Evolutionary conservation across 2,329 filamentous ascomycete species (phyloP).

Genomic region (Madurella mycetomatis): DNA sequence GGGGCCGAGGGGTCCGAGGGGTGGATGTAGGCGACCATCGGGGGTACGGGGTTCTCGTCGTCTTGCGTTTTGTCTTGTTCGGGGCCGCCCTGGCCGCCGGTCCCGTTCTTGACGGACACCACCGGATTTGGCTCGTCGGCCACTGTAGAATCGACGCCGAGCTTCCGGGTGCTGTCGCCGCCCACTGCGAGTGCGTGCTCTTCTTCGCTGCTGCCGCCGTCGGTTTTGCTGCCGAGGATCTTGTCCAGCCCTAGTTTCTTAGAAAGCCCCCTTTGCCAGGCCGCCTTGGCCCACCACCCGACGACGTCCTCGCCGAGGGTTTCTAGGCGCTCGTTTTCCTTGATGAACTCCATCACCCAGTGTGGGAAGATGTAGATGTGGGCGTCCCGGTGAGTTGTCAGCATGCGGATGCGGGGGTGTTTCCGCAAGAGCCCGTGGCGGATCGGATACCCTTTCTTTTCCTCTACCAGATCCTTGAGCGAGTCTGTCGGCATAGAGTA

Average conservation of each 20-base stretch:
- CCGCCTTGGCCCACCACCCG: conserved; percentile 92
- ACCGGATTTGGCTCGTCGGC: conserved; percentile 12
- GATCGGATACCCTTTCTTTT: conserved; percentile 67
- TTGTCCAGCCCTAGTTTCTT: conserved; percentile 71
- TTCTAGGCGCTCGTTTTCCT: conserved; percentile 74
- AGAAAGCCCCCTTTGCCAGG: conserved; percentile 78
- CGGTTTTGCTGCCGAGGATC: conserved; percentile 46
- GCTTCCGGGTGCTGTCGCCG: background rate
- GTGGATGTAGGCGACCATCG: conserved; percentile 79
- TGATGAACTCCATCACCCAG: conserved; percentile 84
- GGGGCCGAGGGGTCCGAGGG: conserved; percentile 47
- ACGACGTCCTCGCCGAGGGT: conserved; percentile 88
- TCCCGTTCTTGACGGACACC: conserved; percentile 16
- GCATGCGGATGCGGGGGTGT: conserved; percentile 72
- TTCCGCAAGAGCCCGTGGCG: conserved; percentile 71
- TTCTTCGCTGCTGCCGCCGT: conserved; percentile 4
- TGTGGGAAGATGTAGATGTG: conserved; percentile 92
- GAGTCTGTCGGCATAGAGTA: conserved; percentile 85
- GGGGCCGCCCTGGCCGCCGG: conserved; percentile 19
- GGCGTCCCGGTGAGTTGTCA: conserved; percentile 81
- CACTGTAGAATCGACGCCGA: conserved; percentile 4
- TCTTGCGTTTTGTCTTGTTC: conserved; percentile 7
- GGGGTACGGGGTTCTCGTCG: conserved; percentile 48
- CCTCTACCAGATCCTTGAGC: conserved; percentile 75
- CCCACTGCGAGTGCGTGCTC: conserved; percentile 6